Evolutionary conservation across 2,329 filamentous ascomycete genomes (phyloP).

Genomic region (Alternaria dauci): DNA sequence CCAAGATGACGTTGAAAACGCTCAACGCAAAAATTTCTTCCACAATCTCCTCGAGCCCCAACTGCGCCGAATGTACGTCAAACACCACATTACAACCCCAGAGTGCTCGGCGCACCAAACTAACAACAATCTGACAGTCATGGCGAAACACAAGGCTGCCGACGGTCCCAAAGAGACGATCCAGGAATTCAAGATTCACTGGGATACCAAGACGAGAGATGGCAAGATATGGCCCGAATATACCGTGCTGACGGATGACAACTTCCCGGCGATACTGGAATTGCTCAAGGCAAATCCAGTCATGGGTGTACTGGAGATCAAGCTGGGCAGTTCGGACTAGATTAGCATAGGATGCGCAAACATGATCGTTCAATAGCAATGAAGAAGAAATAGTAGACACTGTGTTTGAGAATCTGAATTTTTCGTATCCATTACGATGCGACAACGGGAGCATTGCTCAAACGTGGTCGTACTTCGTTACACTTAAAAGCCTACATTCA

Average conservation of each 20-base stretch:
- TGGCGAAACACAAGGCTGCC: conserved; percentile 43
- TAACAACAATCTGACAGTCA: conserved; percentile 28
- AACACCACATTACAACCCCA: background rate
- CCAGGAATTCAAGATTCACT: conserved; percentile 43
- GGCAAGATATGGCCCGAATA: conserved; percentile 47
- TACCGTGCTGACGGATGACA: conserved; percentile 45
- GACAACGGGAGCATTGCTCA: background rate
- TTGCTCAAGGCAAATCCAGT: conserved; percentile 34
- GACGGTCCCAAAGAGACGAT: conserved; percentile 34
- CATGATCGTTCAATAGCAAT: background rate
- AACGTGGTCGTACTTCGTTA: conserved; percentile 5
- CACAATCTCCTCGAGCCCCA: conserved; percentile 34
- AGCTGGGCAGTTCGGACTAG: conserved; percentile 32
- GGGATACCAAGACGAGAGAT: conserved; percentile 40
- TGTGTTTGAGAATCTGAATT: background rate
- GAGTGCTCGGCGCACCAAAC: background rate
- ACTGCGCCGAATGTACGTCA: conserved; percentile 43
- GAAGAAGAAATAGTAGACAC: background rate
- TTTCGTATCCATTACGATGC: background rate
- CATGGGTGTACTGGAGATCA: conserved; percentile 46
- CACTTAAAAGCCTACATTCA: background rate
- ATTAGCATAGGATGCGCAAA: background rate
- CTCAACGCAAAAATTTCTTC: conserved; percentile 44
- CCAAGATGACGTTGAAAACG: conserved; percentile 37
- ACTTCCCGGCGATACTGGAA: conserved; percentile 40